phyloP scores from a whole-genome alignment of 2,329 filamentous ascomycete genomes.

The Pestalotiopsis sp. region DNA sequence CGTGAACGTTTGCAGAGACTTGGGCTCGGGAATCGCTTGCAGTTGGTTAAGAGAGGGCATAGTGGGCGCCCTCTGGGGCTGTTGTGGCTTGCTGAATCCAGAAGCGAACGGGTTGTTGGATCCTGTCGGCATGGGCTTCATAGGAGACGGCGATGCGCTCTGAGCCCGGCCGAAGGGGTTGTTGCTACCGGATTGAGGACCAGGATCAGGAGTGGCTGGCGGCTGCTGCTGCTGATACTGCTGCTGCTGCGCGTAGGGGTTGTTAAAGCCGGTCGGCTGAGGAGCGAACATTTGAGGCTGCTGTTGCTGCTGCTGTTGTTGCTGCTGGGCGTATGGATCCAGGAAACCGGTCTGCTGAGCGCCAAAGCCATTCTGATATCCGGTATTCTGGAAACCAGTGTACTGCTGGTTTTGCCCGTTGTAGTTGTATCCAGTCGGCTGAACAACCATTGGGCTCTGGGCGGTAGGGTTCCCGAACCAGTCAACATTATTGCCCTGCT shows the following conservation, averaged over 20 bases:
- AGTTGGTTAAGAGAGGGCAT: conserved; percentile 71
- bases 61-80: conserved; percentile 55
- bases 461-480: conserved; percentile 97
- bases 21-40: conserved; percentile 71
- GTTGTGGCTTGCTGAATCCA: conserved; percentile 62
- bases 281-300: conserved; percentile 8
- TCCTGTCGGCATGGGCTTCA: conserved; percentile 85
- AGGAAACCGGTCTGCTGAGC: conserved; percentile 68
- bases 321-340: conserved; percentile 67
- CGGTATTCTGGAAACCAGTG: conserved; percentile 62
- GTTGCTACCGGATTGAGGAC: conserved; percentile 79
- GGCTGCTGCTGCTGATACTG: conserved; percentile 46
- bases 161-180: conserved; percentile 79
- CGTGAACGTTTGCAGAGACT: conserved; percentile 62
- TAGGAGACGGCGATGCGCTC: conserved; percentile 58
- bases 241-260: conserved; percentile 53
- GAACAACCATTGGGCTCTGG: conserved; percentile 69
- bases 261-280: conserved; percentile 50
- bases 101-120: conserved; percentile 97
- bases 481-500: conserved; percentile 94
- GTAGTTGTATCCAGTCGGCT: conserved; percentile 71
- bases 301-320: conserved; percentile 46
- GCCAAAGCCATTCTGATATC: conserved; percentile 69
- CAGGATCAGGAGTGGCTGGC: conserved; percentile 55
- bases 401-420: conserved; percentile 51